Evolutionary conservation across 805 yeast species (phyloP).

Genomic region (Metschnikowia colocasiae): DNA sequence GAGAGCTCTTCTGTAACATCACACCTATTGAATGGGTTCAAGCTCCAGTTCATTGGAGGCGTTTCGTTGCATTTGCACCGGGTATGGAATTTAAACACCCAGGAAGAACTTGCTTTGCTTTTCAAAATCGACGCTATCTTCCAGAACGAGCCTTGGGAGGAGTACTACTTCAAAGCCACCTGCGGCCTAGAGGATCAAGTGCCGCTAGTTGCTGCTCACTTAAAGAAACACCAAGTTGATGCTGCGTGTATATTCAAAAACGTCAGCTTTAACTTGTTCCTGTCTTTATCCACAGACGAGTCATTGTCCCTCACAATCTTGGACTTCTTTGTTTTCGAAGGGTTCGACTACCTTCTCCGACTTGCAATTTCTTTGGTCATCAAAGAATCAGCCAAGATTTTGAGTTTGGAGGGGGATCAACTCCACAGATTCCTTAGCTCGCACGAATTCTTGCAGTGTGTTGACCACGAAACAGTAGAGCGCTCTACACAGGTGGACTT

Average conservation of each 20-base stretch:
- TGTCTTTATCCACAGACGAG: slow-evolving; percentile 1
- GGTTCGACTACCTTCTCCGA: slow-evolving; percentile 33
- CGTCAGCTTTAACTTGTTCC: slow-evolving; percentile 21
- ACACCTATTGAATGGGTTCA: slow-evolving; percentile 10
- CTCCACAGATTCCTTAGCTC: slow-evolving; percentile 10
- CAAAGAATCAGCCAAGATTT: slow-evolving; percentile 16
- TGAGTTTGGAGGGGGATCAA: slow-evolving; percentile 24
- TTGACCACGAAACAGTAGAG: slow-evolving; percentile 3
- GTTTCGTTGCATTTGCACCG: slow-evolving; percentile 18
- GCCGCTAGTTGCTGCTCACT: slow-evolving; percentile 27
- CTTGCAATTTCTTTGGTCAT: slow-evolving; percentile 25
- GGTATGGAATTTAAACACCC: slow-evolving; percentile 21
- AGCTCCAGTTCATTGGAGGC: slow-evolving; percentile 21
- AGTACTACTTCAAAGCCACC: slow-evolving; percentile 34
- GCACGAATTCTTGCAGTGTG: slow-evolving; percentile 1
- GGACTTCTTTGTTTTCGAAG: slow-evolving; percentile 40
- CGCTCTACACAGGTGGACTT: slow-evolving; percentile 8
- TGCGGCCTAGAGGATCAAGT: slow-evolving; percentile 35
- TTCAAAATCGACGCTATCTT: slow-evolving; percentile 31
- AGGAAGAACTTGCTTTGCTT: slow-evolving; percentile 32
- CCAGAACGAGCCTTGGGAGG: slow-evolving; percentile 22
- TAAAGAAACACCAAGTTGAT: slow-evolving; percentile 36
- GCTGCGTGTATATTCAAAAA: slow-evolving; percentile 21
- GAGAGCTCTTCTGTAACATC: slow-evolving; percentile 16
- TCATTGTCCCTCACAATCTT: slow-evolving; percentile 17